Base-by-base conservation (phyloP, 2,329 filamentous ascomycete genomes). In the Arachnomyces sp. region DNA sequence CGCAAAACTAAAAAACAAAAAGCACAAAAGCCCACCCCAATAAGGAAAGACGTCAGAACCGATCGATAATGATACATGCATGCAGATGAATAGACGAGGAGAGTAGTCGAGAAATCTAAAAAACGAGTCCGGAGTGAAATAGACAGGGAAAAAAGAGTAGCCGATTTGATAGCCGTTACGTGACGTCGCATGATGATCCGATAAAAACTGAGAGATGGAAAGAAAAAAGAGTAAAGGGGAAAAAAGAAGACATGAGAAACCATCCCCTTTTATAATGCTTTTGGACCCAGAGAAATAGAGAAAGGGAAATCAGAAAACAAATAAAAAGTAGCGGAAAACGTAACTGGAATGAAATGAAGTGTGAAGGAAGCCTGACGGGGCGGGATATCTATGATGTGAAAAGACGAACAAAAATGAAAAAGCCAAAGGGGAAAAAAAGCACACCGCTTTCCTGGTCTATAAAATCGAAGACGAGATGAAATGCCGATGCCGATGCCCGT, bases 391-490 rank as follows among this genome's bases (percentile, higher is more conserved):
- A 36, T 18, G 28, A 25, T 18, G 25, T 39, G 20, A 32, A 31
- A 30, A 31, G 17, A 36, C 3, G 9, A 38, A 33, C 9, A 36
- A 41, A 30, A 40, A 38, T n/a, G 18, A 44, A 29, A 44, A 35
- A 37, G 37, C 35, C 42, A 34, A 33, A 33, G 17, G 15, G 40
- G 7, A 29, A 36, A 38, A 30, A 31, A 46, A 41, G 47, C 47
- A 45, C 47, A 41, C 47, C 44, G 39, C 18, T n/a, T n/a, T n/a
- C 44, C 45, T 34, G 47, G 45, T 49, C 47, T 49, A 49, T 49
- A 41, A 49, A 43, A 38, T 43, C 43, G 39, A 31, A 36, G 34
- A 16, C 18, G 12, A 34, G 32, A 40, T 33, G 20, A 25, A 25
- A 25, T 25, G 9, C 20, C 20, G 20, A 25, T 25, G 20, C 20